A percentile compares a stretch with the other conserved stretches of the same genome.
Conservation (phyloP, 2,329 filamentous ascomycete genomes). For the Penicillium italicum region DNA sequence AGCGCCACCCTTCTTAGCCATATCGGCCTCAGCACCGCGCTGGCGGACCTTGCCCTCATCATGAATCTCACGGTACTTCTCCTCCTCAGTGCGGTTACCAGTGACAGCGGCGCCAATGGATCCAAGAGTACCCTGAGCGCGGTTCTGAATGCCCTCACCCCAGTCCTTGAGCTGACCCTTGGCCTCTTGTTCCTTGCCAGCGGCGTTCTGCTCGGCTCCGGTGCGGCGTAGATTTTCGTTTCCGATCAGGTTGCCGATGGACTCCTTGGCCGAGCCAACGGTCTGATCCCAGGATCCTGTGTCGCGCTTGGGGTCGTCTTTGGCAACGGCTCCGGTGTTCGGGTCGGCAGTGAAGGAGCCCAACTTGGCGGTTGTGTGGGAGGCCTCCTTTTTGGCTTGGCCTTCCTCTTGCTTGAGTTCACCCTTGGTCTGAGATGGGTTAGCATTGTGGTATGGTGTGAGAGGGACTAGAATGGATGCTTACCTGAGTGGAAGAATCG, state of each 20-base stretch:
- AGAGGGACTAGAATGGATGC: not conserved
- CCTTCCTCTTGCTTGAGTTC: constrained; percentile 61
- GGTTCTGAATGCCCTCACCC: constrained; percentile 62
- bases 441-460: not conserved
- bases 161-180: constrained; percentile 75
- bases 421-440: constrained; percentile 59
- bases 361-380: constrained; percentile 70
- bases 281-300: constrained; percentile 83
- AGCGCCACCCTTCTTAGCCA: constrained; percentile 57
- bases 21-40: constrained; percentile 75
- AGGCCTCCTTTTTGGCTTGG: constrained; percentile 65
- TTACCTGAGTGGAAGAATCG: constrained; percentile 62
- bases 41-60: constrained; percentile 81
- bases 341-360: constrained; percentile 65
- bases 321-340: constrained; percentile 64
- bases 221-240: constrained; percentile 69
- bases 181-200: constrained; percentile 78
- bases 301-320: constrained; percentile 69
- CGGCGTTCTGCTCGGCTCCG: constrained; percentile 73
- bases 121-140: constrained; percentile 69
- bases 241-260: constrained; percentile 70
- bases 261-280: constrained; percentile 78
- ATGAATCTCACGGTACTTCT: constrained; percentile 65
- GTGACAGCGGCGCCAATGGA: constrained; percentile 67
- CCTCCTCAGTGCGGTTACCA: constrained; percentile 64